Percentiles rank a stretch among this genome's conserved stretches.
phyloP scores from a whole-genome alignment of 371 early-diverging fungal genomes.

The Haplosporangium sp. region DNA sequence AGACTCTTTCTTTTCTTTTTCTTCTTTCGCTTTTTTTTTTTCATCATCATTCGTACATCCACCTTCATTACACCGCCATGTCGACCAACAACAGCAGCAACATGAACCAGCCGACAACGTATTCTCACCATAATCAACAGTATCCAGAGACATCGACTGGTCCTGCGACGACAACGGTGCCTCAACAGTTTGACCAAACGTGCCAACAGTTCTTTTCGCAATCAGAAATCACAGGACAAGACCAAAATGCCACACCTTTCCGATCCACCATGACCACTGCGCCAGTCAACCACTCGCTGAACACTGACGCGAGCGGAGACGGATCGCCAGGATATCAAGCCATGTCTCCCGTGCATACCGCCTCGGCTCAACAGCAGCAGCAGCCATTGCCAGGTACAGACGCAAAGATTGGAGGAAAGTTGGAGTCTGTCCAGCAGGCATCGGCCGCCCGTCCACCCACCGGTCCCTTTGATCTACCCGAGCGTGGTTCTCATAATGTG shows the following conservation, averaged over 20 bases:
- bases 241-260: too few species aligned
- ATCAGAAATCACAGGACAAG: background rate
- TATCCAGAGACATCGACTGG: too few species aligned
- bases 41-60: too few species aligned
- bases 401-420: background rate
- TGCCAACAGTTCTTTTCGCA: conserved; percentile 18
- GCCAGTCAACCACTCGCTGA: background rate
- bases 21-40: too few species aligned
- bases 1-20: too few species aligned
- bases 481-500: background rate
- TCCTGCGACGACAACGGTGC: background rate
- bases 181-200: conserved; percentile 12
- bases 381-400: background rate
- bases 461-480: conserved; percentile 12
- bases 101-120: too few species aligned
- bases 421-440: conserved; percentile 13
- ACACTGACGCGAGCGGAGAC: conserved; percentile 7
- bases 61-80: too few species aligned
- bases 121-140: too few species aligned
- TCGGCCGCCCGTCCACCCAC: conserved; percentile 6
- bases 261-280: background rate
- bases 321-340: conserved; percentile 3
- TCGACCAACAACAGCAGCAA: too few species aligned
- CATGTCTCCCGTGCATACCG: too few species aligned
- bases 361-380: background rate